Evolutionary conservation across 768 basidiomycete genomes (phyloP).

Genomic region (Trametes meyenii): DNA sequence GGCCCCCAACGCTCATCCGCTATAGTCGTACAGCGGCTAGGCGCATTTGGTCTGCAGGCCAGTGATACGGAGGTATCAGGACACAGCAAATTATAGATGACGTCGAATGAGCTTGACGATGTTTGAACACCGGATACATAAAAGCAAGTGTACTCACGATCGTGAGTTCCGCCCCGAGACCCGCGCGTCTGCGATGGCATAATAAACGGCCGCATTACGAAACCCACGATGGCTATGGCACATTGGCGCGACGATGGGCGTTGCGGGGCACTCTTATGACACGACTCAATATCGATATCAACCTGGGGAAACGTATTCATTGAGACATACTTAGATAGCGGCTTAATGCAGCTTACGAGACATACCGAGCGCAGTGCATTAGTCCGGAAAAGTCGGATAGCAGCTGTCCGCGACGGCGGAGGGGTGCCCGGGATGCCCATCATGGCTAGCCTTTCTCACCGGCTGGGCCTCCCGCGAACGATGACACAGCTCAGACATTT

Average conservation of each 20-base stretch:
- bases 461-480: constrained; percentile 5
- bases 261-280: not conserved
- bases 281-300: no score
- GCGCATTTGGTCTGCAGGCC: no score
- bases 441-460: constrained; percentile 10
- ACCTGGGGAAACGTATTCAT: no score
- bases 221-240: not conserved
- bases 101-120: no score
- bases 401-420: not conserved
- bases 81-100: no score
- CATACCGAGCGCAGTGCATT: not conserved
- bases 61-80: no score
- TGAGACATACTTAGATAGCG: no score
- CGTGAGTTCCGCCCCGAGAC: not conserved
- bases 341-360: constrained; percentile 4
- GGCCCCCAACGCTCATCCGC: no score
- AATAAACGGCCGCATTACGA: not conserved
- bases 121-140: no score
- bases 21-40: no score
- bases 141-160: not conserved
- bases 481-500: constrained; percentile 7
- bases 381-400: constrained; percentile 12
- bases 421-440: not conserved
- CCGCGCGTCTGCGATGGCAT: not conserved
- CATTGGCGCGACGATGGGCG: not conserved